Conservation (phyloP, 2,329 filamentous ascomycete species). For the Sphaerulina populicola region DNA sequence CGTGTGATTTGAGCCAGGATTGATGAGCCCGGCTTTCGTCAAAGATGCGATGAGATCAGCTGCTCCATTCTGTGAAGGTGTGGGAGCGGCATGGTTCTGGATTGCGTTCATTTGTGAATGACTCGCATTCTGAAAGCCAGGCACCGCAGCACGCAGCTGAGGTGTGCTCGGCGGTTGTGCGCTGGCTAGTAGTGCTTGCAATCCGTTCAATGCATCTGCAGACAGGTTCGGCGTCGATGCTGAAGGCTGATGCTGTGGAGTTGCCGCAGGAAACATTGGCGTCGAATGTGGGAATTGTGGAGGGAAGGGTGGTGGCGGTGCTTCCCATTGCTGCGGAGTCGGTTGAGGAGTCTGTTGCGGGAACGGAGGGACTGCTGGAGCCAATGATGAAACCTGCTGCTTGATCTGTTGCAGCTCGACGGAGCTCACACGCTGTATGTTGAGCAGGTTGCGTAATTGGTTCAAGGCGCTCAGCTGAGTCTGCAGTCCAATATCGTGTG, state of each 20-base stretch:
- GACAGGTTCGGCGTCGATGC: constrained; percentile 22
- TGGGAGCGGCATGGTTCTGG: constrained; percentile 25
- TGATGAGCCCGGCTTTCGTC: constrained; percentile 27
- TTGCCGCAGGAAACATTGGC: constrained; percentile 17
- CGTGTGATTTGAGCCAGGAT: constrained; percentile 8
- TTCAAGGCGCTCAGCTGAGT: constrained; percentile 75
- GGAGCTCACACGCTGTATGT: constrained; percentile 66
- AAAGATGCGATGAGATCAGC: constrained; percentile 28
- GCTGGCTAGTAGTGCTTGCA: constrained; percentile 31
- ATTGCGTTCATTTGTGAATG: constrained; percentile 29
- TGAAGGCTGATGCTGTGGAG: constrained; percentile 16
- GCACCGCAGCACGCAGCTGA: constrained; percentile 30
- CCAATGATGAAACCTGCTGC: constrained; percentile 72
- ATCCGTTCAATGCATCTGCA: constrained; percentile 28
- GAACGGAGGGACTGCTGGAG: constrained; percentile 45
- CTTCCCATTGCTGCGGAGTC: constrained; percentile 30
- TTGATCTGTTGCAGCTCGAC: constrained; percentile 78
- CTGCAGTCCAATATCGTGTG: constrained; percentile 66
- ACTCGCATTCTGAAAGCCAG: constrained; percentile 26
- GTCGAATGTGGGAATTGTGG: constrained; percentile 26
- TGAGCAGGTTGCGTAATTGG: constrained; percentile 73
- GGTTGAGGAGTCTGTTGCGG: constrained; percentile 28
- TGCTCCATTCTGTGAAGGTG: constrained; percentile 16
- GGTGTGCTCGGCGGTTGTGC: constrained; percentile 33
- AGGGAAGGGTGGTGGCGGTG: constrained; percentile 22